phyloP scores from a whole-genome alignment of 176 grass and related monocot species.

The Poa pratensis region DNA sequence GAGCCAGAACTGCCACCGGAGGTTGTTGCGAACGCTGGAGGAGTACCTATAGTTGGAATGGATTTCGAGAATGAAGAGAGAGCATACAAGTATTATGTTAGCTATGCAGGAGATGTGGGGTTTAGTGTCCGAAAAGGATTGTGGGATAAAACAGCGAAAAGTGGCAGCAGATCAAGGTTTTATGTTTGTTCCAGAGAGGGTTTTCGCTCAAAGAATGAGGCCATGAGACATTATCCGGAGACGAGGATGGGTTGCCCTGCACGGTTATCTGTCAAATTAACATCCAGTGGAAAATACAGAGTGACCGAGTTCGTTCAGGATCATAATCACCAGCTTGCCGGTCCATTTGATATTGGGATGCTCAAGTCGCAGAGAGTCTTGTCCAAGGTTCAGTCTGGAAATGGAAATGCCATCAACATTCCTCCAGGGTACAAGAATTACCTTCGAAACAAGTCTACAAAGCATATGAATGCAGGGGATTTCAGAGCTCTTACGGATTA shows the following conservation, averaged over 20 bases:
- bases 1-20: constrained; percentile 69
- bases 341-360: constrained; percentile 90
- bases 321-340: constrained; percentile 92
- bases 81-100: constrained; percentile 83
- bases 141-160: constrained; percentile 89
- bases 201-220: constrained; percentile 72
- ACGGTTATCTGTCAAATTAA: constrained; percentile 68
- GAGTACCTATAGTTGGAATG: constrained; percentile 90
- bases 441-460: constrained; percentile 61
- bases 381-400: constrained; percentile 58
- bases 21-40: constrained; percentile 68
- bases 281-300: constrained; percentile 69
- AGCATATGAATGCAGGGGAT: constrained; percentile 60
- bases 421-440: constrained; percentile 86
- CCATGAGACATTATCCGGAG: constrained; percentile 71
- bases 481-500: constrained; percentile 71
- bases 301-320: constrained; percentile 78
- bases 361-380: constrained; percentile 67
- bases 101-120: constrained; percentile 79
- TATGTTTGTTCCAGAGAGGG: constrained; percentile 92
- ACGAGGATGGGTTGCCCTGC: constrained; percentile 81
- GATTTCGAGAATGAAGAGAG: constrained; percentile 86
- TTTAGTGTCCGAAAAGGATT: constrained; percentile 86
- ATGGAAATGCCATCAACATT: constrained; percentile 59
- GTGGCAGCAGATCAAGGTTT: constrained; percentile 64